Base-by-base conservation (phyloP, 768 basidiomycete genomes). In the Psilocybe subaeruginosa region DNA sequence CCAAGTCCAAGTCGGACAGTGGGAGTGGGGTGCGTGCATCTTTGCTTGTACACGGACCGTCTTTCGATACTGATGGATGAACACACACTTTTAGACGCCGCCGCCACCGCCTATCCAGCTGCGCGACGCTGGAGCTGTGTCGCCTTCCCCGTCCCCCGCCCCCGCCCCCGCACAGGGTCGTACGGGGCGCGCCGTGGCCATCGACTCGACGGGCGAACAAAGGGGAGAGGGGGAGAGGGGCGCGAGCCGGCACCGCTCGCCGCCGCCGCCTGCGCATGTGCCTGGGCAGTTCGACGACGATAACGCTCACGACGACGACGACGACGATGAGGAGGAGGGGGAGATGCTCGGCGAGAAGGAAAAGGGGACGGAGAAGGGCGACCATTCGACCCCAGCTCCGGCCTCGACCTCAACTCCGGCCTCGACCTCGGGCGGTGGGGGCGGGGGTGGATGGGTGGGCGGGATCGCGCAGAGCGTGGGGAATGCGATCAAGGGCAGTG, bases 61-160 rank as follows among this genome's bases (percentile, higher is more conserved):
- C 23, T 2, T 23, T 23, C 23, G 23, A 2, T 23, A 23, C 23
- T 23, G 23, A 23, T 1, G 23, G 0, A 23, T 1, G 23, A 23
- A 23, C 23, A 1, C 23, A 23, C 23, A 2, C 23, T 23, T 23
- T 23, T 3, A 8, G 49, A 50, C 29, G 49, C 6, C 27, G 3
- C 54, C 23, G 1, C 54, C 54, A 3, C 54, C 54, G 23, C 54
- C 54, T 19, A 54, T 54, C 39, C 54, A 54, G 23, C 54, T 54
- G n/a, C 54, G 41, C 16, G 54, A 54, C 23, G 23, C 54, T 8
- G 17, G 54, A 23, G 23, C 23, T 23, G 54, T n/a, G 37, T 43
- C 9, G 54, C 19, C 9, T 31, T 27, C 11, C 3, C 29, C 49
- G 2, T 31, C 49, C 2, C 33, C 29, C 49, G 23, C 8, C 9